Base-by-base conservation (phyloP, 371 early-diverging fungal species). In the Mortierella polycephala region DNA sequence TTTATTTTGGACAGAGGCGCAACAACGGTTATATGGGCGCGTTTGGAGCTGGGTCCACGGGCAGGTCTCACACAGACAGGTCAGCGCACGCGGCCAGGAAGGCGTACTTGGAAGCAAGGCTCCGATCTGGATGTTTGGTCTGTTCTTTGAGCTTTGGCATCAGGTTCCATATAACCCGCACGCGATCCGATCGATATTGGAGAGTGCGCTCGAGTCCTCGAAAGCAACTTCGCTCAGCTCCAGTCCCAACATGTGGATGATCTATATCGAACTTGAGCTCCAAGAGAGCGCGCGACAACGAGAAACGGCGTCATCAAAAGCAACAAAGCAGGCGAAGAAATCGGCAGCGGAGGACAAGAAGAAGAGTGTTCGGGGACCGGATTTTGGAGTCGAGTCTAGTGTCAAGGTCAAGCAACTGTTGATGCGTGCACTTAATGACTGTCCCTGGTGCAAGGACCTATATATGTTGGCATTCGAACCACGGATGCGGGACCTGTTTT, bases 1-100 rank as follows among this genome's bases (percentile, higher is more conserved):
- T 56, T 91, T 86, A 71, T 85, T 88, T 13, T 89, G 88, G 88
- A 89, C 90, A 51, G 94, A 93, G 62, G 83, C 87, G 18, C 82
- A 86, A 62, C 88, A 88, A 21, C 87, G 89, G 73, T 82, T 92
- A 21, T 85, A 90, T 57, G 89, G 87, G 51, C 84, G 91, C n/a
- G 89, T 93, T 1, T 72, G 90, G 30, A 74, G 83, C 8, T 73
- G 77, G 77, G 68, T 86, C 2, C 67, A 89, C 56, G 86, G 86
- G 16, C 70, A 66, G 20, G 60, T 64, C n/a, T 40, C 72, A 87
- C 60, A 56, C 2, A 41, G 61, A 0, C 64, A 56, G 16, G 64
- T 47, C 7, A 46, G 47, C n/a, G 18, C 37, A 9, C 4, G n/a
- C 20, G 44, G 49, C 23, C 40, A 20, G 7, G 55, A 87, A 20